These are phyloP conservation scores for Daldinia bambusicola DNA, from an alignment of 495 filamentous ascomycete genomes.

Conservation along the genomic window DNA sequence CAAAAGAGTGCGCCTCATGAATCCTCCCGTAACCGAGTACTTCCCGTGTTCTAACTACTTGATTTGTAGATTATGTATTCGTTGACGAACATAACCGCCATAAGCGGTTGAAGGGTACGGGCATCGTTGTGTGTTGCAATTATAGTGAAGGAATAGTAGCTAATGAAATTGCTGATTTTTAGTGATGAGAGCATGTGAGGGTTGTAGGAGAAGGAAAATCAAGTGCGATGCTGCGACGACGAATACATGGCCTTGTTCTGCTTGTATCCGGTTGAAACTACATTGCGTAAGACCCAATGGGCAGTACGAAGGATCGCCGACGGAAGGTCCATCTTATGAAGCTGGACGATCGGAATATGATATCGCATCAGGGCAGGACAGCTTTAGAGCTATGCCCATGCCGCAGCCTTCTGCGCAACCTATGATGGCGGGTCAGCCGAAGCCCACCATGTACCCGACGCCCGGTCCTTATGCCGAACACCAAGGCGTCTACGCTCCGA, in stretches of 20 bases:
- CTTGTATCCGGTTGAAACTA: conserved; percentile 90
- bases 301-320: conserved; percentile 78
- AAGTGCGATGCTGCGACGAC: conserved; percentile 98
- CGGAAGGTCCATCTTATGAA: conserved; percentile 60
- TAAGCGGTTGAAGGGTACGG: conserved; percentile 91
- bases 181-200: conserved; percentile 99
- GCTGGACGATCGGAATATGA: conserved; percentile 58
- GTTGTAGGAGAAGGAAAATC: conserved; percentile 89
- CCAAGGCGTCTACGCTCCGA: conserved; percentile 56
- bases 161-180: conserved; percentile 36
- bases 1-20: conserved; percentile 68
- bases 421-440: conserved; percentile 48
- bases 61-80: conserved; percentile 89
- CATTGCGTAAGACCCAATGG: conserved; percentile 93
- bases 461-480: conserved; percentile 54
- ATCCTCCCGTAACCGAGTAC: conserved; percentile 15
- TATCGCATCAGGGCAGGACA: conserved; percentile 60
- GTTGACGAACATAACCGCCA: conserved; percentile 99
- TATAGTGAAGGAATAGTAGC: conserved; percentile 9
- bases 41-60: conserved; percentile 35
- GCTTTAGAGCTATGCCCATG: conserved; percentile 62
- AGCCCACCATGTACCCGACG: conserved; percentile 53
- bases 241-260: conserved; percentile 97
- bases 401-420: conserved; percentile 54
- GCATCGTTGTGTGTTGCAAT: conserved; percentile 15